These are phyloP conservation scores for Yamadazyma trypodendri DNA, from an alignment of 1,139 yeast species.

Conservation along the genomic window DNA sequence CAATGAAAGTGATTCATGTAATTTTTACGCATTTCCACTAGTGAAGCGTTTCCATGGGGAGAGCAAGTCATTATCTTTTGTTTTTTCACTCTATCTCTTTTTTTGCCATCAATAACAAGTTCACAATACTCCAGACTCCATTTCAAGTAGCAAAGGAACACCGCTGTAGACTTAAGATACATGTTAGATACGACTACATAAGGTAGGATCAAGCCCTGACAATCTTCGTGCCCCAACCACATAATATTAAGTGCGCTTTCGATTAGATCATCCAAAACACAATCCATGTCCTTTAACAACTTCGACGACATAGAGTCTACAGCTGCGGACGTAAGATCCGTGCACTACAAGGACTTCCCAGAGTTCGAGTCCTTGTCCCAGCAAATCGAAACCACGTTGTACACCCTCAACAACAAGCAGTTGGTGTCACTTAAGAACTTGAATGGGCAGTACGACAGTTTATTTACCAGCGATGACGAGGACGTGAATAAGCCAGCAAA, in stretches of 20 bases:
- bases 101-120: too few relatives aligned
- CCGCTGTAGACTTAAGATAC: too few relatives aligned
- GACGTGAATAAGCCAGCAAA: conserved; percentile 14
- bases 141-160: too few relatives aligned
- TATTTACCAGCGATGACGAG: conserved; percentile 12
- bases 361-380: conserved; percentile 37
- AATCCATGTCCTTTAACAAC: conserved; percentile 38
- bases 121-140: too few relatives aligned
- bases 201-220: too few relatives aligned
- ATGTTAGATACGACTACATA: too few relatives aligned
- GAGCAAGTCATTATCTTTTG: too few relatives aligned
- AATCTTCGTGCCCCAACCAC: not conserved
- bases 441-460: conserved; percentile 21
- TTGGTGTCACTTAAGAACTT: conserved; percentile 23
- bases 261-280: not conserved
- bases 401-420: conserved; percentile 31
- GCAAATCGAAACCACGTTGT: conserved; percentile 33
- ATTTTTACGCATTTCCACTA: too few relatives aligned
- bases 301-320: conserved; percentile 29
- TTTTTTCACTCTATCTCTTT: too few relatives aligned
- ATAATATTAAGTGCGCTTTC: not conserved
- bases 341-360: conserved; percentile 40
- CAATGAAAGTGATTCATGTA: too few relatives aligned
- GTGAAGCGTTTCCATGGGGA: too few relatives aligned
- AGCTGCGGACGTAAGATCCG: conserved; percentile 15